Evolutionary conservation across 2,329 filamentous ascomycete species (phyloP), one percentile per base, ranked within the genome.

Genomic region (Geosmithia morbida): DNA sequence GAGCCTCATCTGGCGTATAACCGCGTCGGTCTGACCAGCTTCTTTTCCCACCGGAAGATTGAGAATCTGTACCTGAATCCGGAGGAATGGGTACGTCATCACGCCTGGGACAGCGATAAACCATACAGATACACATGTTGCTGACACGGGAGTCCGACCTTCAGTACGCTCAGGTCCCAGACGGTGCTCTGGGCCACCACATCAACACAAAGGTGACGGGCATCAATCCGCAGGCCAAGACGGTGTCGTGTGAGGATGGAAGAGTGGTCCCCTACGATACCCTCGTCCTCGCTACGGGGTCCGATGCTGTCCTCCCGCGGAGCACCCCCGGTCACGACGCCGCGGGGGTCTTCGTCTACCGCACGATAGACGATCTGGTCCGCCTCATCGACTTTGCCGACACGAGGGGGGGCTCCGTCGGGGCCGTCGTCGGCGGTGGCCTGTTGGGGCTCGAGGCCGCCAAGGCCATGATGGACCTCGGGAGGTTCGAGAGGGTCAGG

Each of bases 51-150:
- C 64, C 76, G 87, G 46, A 76, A 83, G 55, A 83, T 92, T 41
- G 86, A 94, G 64, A 85, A 88, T 53, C 63, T 95, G n/a, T 94
- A 94, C 59, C 70, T 95, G 30, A 94, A 94, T 56, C 83, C 87
- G 0, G 70, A 77, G 55, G 81, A 87, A 72, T 94, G 88, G 86
- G 84, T 86, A 63, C 48, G 55, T 52, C 41, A 13, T 6, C 10
- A 17, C 19, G 18, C 19, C 20, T n/a, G n/a, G n/a, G n/a, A n/a
- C n/a, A n/a, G n/a, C n/a, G n/a, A n/a, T n/a, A 20, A 11, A 20
- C 19, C 19, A 26, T 14, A 11, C 39, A 43, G 3, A 43, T 29
- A 26, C 22, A 5, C 44, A 30, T 22, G 7, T 19, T 37, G 29
- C 33, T 18, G 18, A 39, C 30, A 17, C 19, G 17, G n/a, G n/a